phyloP scores from a whole-genome alignment of 352 stramenopile species.

The Globisporangium carolinianum region DNA sequence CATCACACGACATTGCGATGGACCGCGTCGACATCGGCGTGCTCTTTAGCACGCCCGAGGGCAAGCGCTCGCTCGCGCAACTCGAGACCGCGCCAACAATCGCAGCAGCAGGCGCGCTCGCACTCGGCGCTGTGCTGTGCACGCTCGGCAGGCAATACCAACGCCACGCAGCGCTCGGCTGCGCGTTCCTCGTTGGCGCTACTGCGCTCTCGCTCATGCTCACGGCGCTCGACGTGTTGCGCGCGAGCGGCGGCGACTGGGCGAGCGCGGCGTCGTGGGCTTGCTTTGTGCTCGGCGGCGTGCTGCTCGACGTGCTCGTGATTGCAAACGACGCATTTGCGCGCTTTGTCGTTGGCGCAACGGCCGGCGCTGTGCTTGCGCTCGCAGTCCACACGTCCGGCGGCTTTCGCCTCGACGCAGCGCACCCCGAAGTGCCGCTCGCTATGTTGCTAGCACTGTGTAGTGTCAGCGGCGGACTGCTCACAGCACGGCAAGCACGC shows the following conservation, averaged over 20 bases:
- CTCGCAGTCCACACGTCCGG: conserved; percentile 26
- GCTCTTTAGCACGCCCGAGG: conserved; percentile 12
- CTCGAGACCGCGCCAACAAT: conserved; percentile 18
- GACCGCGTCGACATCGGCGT: conserved; percentile 12
- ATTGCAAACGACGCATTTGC: conserved; percentile 14
- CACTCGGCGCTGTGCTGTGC: conserved; percentile 12
- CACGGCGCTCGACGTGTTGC: conserved; percentile 6
- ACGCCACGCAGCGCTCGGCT: conserved; percentile 13
- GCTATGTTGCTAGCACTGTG: background rate
- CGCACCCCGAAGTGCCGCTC: conserved; percentile 7
- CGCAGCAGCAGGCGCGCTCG: conserved; percentile 7
- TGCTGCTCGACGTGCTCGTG: conserved; percentile 19
- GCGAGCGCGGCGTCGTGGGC: conserved; percentile 25
- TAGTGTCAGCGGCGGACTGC: conserved; percentile 2
- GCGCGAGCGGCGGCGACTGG: conserved; percentile 8
- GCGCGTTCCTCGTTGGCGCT: conserved; percentile 19
- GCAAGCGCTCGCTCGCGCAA: conserved; percentile 8
- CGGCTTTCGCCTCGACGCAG: conserved; percentile 17
- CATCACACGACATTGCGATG: conserved; percentile 3
- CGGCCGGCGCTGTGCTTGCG: conserved; percentile 24
- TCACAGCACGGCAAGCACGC: conserved; percentile 1
- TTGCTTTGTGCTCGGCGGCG: conserved; percentile 30
- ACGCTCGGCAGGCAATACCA: conserved; percentile 13
- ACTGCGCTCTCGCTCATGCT: conserved; percentile 15
- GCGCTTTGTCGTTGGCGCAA: conserved; percentile 23